Base-by-base conservation (phyloP, 257 asterid genomes). In the Paulownia fortunei region DNA sequence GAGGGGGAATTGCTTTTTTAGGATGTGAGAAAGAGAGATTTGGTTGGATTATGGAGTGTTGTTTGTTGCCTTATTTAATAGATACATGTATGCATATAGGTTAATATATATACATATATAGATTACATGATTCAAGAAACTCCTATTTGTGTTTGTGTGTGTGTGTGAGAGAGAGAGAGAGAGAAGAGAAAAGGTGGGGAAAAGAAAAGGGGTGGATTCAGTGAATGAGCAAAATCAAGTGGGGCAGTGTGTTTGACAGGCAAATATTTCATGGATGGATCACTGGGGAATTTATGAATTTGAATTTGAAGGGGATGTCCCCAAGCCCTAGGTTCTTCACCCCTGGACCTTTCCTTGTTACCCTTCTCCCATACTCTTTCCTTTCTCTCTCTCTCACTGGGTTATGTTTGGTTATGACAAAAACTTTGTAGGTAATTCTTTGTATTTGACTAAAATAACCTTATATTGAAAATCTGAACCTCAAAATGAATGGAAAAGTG, bases 161-260 rank as follows among this genome's bases (percentile, higher is more conserved):
- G 65, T 34, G 55, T 36, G 32, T 6, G 65, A 3, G 77, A 8
- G 68, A 4, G 67, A 8, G 68, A 9, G 64, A 69, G 52, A 9
- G 60, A 55, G 52, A 27, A 42, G 4, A 18, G 39, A 30, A 46
- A 51, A 59, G 36, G 32, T 39, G 68, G 51, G 55, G 44, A 24
- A 41, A 24, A 24, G 18, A 7, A 19, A 6, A 46, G 69, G 86
- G 86, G 52, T 80, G 78, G 84, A 80, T 83, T 83, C 87, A 80
- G 79, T 83, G 87, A 80, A 83, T 80, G 84, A 30, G 80, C n/a
- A 56, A 70, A 70, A 56, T 16, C 85, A 84, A 76, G 79, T 81
- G 82, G 84, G 84, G 71, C 70, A 32, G 24, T 64, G 55, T 73
- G 81, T 49, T n/a, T 72, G 83, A 79, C 55, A 72, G 64, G 52